These are phyloP conservation scores for Vitis cinerea DNA, from an alignment of 164 flowering plant genomes.

Conservation along the genomic window DNA sequence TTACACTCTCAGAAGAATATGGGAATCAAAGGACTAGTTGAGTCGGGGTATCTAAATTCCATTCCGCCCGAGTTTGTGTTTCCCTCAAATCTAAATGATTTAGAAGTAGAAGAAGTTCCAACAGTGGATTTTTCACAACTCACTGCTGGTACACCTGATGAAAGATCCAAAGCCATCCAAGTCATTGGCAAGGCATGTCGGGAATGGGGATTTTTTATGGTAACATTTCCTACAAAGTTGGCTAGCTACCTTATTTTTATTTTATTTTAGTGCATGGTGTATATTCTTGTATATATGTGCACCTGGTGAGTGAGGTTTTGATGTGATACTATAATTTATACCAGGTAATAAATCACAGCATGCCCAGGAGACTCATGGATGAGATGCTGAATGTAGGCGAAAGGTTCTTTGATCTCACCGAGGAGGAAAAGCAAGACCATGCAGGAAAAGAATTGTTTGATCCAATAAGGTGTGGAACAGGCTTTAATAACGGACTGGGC, in stretches of 20 bases:
- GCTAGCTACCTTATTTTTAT: background rate
- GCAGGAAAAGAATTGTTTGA: slow-evolving; percentile 23
- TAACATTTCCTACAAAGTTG: slow-evolving; percentile 1
- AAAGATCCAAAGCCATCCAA: slow-evolving; percentile 35
- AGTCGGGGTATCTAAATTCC: slow-evolving; percentile 8
- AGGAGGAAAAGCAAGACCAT: slow-evolving; percentile 23
- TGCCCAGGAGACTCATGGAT: slow-evolving; percentile 13
- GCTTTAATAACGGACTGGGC: slow-evolving; percentile 16
- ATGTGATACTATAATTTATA: background rate
- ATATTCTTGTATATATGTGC: too few relatives aligned
- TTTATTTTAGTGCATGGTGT: background rate
- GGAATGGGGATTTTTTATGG: slow-evolving; percentile 70
- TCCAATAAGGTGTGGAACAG: slow-evolving; percentile 27
- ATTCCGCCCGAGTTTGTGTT: slow-evolving; percentile 13
- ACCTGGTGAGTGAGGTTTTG: too few relatives aligned
- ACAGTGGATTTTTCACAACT: slow-evolving; percentile 29
- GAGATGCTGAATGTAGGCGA: slow-evolving; percentile 2
- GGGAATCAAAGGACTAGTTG: slow-evolving; percentile 6
- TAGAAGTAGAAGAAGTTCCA: slow-evolving; percentile 19
- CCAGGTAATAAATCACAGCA: slow-evolving; percentile 27
- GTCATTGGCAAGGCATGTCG: slow-evolving; percentile 44
- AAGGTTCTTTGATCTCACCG: slow-evolving; percentile 17
- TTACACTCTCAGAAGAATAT: background rate
- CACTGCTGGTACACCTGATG: slow-evolving; percentile 28
- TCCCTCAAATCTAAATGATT: background rate